These are phyloP conservation scores for Laburnicola sp. DNA, from an alignment of 2,329 filamentous ascomycete genomes.

Conservation along the genomic window DNA sequence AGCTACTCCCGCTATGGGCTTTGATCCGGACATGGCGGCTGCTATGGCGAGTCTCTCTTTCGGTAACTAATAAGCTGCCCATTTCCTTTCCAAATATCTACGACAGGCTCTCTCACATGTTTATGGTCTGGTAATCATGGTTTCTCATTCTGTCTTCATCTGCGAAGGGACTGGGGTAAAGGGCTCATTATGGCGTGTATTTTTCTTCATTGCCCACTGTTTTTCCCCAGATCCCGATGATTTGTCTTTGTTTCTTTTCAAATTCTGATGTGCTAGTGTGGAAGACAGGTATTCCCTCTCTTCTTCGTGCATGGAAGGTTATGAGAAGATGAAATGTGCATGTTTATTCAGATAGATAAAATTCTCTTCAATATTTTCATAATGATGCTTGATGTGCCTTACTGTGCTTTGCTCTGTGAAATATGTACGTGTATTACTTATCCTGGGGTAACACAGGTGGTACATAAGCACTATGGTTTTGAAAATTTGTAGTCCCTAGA, in stretches of 20 bases:
- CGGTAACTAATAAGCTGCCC: neutral
- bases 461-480: no score
- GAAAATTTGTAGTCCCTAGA: no score
- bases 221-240: constrained; percentile 8
- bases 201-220: constrained; percentile 9
- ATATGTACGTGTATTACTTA: no score
- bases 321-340: constrained; percentile 8
- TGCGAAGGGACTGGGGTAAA: neutral
- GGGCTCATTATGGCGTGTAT: neutral
- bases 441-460: no score
- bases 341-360: neutral
- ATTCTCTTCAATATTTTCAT: no score
- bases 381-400: no score
- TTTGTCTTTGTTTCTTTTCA: neutral
- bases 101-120: neutral
- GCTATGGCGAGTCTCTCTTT: neutral
- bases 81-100: neutral
- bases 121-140: neutral
- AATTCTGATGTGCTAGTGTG: neutral
- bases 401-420: no score
- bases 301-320: constrained; percentile 8
- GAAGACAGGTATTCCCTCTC: neutral
- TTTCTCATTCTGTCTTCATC: neutral
- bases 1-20: neutral
- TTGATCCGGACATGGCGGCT: neutral